Evolutionary conservation across 495 filamentous ascomycete genomes (phyloP).

Genomic region (Annulohypoxylon stygium): DNA sequence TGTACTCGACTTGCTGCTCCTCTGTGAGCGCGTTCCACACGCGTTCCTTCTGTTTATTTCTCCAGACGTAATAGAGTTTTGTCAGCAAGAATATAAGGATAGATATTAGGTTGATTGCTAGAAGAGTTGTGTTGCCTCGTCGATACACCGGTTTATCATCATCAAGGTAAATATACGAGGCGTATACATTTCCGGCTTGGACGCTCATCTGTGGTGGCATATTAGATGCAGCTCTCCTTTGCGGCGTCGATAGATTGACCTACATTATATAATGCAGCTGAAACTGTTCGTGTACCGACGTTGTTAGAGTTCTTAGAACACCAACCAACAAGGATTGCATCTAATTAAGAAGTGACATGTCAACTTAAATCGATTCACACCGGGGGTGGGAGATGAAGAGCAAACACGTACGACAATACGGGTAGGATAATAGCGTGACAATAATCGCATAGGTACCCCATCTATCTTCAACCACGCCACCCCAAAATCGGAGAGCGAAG

Average conservation of each 20-base stretch:
- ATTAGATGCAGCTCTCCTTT: constrained; percentile 39
- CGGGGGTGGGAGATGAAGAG: not conserved
- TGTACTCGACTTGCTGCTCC: constrained; percentile 56
- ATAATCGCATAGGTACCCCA: constrained; percentile 70
- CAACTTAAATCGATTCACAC: not conserved
- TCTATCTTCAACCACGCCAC: constrained; percentile 39
- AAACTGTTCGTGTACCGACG: constrained; percentile 75
- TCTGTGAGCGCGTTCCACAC: constrained; percentile 57
- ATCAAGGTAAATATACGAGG: constrained; percentile 65
- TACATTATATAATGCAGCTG: constrained; percentile 72
- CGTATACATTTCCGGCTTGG: constrained; percentile 70
- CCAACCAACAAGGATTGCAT: constrained; percentile 75
- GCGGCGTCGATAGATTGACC: not conserved
- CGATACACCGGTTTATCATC: constrained; percentile 74
- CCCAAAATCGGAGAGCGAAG: constrained; percentile 63
- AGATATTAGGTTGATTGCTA: constrained; percentile 62
- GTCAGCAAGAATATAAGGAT: constrained; percentile 54
- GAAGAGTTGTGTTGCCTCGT: constrained; percentile 72
- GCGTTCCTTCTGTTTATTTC: constrained; percentile 57
- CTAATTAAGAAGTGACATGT: constrained; percentile 15
- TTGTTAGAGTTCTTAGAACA: constrained; percentile 74
- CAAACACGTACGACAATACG: constrained; percentile 51
- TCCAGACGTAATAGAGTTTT: constrained; percentile 61
- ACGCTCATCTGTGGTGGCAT: constrained; percentile 67
- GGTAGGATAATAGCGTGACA: constrained; percentile 64